Percentiles rank a stretch among this genome's conserved stretches.
Conservation (phyloP, 805 yeast species). For the Wickerhamomyces xylosicus region DNA sequence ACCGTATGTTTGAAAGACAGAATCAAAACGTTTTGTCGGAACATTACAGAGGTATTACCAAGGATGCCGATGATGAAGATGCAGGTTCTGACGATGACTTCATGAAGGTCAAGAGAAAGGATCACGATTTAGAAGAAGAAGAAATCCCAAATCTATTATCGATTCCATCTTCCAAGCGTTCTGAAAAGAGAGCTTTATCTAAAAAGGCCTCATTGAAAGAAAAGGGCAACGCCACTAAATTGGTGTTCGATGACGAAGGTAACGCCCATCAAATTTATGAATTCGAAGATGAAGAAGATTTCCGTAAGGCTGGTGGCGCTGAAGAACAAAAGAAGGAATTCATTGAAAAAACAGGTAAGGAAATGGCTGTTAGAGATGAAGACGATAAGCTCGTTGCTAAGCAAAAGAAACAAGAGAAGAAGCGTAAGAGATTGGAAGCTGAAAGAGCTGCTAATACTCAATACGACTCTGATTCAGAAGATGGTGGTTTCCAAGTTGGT, state of each 20-base stretch:
- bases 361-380: conserved; percentile 62
- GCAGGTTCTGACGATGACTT: conserved; percentile 58
- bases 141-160: conserved; percentile 48
- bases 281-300: conserved; percentile 81
- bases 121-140: conserved; percentile 58
- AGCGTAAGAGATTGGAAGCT: conserved; percentile 75
- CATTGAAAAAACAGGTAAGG: conserved; percentile 52
- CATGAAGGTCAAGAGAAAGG: conserved; percentile 67
- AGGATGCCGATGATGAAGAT: conserved; percentile 31
- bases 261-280: conserved; percentile 86
- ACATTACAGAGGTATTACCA: conserved; percentile 71
- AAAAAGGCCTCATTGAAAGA: conserved; percentile 60
- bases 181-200: conserved; percentile 76
- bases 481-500: conserved; percentile 5
- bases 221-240: conserved; percentile 63
- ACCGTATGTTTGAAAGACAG: conserved; percentile 89
- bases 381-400: conserved; percentile 72
- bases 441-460: conserved; percentile 36
- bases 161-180: conserved; percentile 71
- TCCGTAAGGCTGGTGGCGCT: conserved; percentile 62
- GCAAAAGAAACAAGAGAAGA: conserved; percentile 77
- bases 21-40: conserved; percentile 89
- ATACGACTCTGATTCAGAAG: conserved; percentile 18
- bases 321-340: conserved; percentile 56
- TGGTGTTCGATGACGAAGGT: conserved; percentile 92